Conservation (phyloP, 1,284 basidiomycete species). For the Meira miltonrushii region DNA sequence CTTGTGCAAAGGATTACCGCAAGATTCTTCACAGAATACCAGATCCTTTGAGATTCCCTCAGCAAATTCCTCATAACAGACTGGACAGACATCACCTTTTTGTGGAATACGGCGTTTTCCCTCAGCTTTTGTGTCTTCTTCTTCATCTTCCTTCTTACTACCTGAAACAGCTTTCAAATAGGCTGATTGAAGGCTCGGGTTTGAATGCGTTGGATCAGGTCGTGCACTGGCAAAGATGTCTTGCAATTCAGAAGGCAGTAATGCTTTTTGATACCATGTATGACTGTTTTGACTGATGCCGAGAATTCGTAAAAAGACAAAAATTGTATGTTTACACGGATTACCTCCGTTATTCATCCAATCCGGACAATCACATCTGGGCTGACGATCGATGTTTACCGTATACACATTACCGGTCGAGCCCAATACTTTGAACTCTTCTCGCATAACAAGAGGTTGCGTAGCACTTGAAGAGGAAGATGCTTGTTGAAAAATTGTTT, state of each 20-base stretch:
- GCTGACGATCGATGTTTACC: not conserved
- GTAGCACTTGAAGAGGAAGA: too few species aligned
- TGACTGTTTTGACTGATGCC: not conserved
- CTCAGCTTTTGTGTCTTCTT: not conserved
- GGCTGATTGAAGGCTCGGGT: not conserved
- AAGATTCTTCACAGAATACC: slow-evolving; percentile 6
- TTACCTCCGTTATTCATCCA: not conserved
- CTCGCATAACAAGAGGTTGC: not conserved
- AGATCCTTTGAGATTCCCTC: not conserved
- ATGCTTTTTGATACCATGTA: not conserved
- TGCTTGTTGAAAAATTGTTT: too few species aligned
- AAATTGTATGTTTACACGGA: not conserved
- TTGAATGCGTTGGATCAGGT: not conserved
- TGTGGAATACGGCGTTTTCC: not conserved
- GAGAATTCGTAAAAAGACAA: slow-evolving; percentile 1
- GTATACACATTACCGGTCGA: slow-evolving; percentile 5
- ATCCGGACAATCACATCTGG: slow-evolving; percentile 4
- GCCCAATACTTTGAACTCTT: not conserved
- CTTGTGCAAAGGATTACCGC: slow-evolving; percentile 1
- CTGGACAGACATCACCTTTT: not conserved
- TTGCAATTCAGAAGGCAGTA: not conserved
- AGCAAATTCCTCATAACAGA: slow-evolving; percentile 4
- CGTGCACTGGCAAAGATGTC: not conserved
- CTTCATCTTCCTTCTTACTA: not conserved
- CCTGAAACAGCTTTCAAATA: not conserved